Evolutionary conservation across 768 basidiomycete genomes (phyloP).

Genomic region (Leucogyrophana mollusca): DNA sequence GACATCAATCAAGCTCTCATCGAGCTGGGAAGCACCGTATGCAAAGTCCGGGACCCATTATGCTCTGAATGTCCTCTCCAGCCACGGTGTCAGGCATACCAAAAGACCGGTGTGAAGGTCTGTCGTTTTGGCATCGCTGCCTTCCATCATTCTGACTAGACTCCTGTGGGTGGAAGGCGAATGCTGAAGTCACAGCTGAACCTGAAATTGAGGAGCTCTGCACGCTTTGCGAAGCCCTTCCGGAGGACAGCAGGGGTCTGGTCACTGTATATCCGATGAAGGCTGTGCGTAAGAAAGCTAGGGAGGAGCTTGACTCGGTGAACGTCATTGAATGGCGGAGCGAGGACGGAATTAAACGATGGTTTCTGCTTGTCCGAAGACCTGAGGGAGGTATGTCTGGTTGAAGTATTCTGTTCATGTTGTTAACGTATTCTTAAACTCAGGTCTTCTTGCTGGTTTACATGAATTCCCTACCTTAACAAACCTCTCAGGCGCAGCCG

Average conservation of each 20-base stretch:
- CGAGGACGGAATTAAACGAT: slow-evolving; percentile 38
- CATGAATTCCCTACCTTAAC: slow-evolving; percentile 79
- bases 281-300: slow-evolving; percentile 73
- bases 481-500: slow-evolving; percentile 45
- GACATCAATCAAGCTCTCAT: slow-evolving; percentile 93
- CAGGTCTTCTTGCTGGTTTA: slow-evolving; percentile 88
- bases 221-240: slow-evolving; percentile 60
- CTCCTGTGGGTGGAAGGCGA: too few species aligned
- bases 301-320: slow-evolving; percentile 84
- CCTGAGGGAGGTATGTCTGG: slow-evolving; percentile 71
- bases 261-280: slow-evolving; percentile 91
- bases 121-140: background rate
- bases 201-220: slow-evolving; percentile 81
- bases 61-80: slow-evolving; percentile 75
- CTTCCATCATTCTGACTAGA: too few species aligned
- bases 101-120: slow-evolving; percentile 14
- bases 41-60: slow-evolving; percentile 78
- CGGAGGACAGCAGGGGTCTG: slow-evolving; percentile 16
- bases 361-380: slow-evolving; percentile 76
- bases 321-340: slow-evolving; percentile 81
- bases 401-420: background rate
- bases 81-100: slow-evolving; percentile 67
- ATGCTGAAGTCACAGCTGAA: slow-evolving; percentile 11
- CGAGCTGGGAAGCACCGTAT: slow-evolving; percentile 92
- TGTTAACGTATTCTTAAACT: slow-evolving; percentile 2